phyloP scores from a whole-genome alignment of 2,329 filamentous ascomycete genomes.

The Aureobasidium musti region DNA sequence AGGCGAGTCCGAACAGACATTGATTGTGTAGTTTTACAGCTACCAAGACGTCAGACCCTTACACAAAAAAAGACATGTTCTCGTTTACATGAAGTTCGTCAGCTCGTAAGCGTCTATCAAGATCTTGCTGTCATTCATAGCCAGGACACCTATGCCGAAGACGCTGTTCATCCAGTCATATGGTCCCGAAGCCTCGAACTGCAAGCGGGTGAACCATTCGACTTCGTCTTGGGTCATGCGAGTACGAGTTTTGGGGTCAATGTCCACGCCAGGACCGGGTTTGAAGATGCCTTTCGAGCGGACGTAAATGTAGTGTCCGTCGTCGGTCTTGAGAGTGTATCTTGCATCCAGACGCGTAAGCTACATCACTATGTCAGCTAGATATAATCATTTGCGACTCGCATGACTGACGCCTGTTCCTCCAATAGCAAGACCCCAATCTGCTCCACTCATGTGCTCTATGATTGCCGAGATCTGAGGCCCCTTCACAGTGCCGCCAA shows the following conservation, averaged over 20 bases:
- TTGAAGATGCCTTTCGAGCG: slow-evolving; percentile 34
- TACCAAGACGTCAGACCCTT: background rate
- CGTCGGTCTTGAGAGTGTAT: slow-evolving; percentile 35
- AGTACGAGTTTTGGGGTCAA: slow-evolving; percentile 15
- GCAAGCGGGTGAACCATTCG: slow-evolving; percentile 36
- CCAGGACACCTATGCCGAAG: slow-evolving; percentile 35
- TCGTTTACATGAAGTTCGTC: slow-evolving; percentile 33
- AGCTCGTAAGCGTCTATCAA: slow-evolving; percentile 36
- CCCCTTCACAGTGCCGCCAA: slow-evolving; percentile 33
- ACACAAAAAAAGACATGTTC: background rate
- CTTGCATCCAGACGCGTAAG: slow-evolving; percentile 35
- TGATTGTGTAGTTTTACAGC: background rate
- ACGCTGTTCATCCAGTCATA: slow-evolving; percentile 36
- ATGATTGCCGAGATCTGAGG: slow-evolving; percentile 33
- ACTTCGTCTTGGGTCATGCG: slow-evolving; percentile 33
- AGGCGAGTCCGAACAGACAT: too few relatives aligned
- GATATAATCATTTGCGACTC: background rate
- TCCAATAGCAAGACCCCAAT: slow-evolving; percentile 33
- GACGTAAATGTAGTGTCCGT: slow-evolving; percentile 34
- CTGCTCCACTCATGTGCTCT: slow-evolving; percentile 33
- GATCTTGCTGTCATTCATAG: slow-evolving; percentile 34
- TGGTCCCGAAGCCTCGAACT: slow-evolving; percentile 34
- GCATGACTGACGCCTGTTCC: slow-evolving; percentile 30
- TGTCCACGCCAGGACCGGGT: slow-evolving; percentile 12
- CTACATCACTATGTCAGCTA: slow-evolving; percentile 15